These are phyloP conservation scores for Chloromonas sp. DNA, from an alignment of 163 green algal genomes.

Conservation along the genomic window DNA sequence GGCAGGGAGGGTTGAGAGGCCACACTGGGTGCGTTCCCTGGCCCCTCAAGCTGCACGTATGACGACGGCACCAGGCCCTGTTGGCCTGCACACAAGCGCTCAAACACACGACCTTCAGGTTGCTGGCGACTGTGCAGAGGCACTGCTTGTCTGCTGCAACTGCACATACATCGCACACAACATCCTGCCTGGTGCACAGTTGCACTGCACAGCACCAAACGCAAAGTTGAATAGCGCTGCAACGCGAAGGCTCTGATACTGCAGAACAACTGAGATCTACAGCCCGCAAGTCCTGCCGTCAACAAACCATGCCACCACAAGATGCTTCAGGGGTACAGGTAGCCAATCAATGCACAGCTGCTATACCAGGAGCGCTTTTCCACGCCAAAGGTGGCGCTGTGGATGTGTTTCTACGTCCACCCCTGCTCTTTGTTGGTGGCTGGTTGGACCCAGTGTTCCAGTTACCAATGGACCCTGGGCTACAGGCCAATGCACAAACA, in stretches of 20 bases:
- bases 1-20: not conserved
- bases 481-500: too few relatives aligned
- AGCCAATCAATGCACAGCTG: not conserved
- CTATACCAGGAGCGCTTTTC: not conserved
- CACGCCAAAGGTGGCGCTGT: not conserved
- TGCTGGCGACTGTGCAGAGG: not conserved
- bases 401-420: too few relatives aligned
- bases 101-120: not conserved
- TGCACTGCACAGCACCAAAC: too few relatives aligned
- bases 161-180: not conserved
- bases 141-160: not conserved
- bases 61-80: not conserved
- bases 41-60: not conserved
- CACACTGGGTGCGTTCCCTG: not conserved
- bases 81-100: not conserved
- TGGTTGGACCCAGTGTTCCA: too few relatives aligned
- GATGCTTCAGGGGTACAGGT: not conserved
- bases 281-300: not conserved
- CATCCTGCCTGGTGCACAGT: too few relatives aligned
- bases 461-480: too few relatives aligned
- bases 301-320: not conserved
- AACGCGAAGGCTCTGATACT: not conserved
- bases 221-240: not conserved
- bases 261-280: too few relatives aligned
- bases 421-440: too few relatives aligned